These are phyloP conservation scores for Plasmopara muralis DNA, from an alignment of 352 stramenopile genomes.

Conservation along the genomic window DNA sequence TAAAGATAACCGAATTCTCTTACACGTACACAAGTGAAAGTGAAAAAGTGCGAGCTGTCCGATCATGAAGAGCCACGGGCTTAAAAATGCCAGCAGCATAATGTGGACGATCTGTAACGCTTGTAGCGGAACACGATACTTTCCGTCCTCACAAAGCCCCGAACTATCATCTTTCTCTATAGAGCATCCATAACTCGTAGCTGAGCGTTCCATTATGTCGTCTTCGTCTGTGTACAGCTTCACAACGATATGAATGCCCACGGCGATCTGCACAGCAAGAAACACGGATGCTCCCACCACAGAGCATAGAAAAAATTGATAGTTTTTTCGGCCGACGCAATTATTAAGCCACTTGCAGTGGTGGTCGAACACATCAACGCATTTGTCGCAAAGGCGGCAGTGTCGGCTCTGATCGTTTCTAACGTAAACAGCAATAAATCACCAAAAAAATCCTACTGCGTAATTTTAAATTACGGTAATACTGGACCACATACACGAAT, in stretches of 20 bases:
- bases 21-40: slow-evolving; percentile 72
- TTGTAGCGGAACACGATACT: slow-evolving; percentile 48
- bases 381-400: slow-evolving; percentile 96
- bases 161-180: slow-evolving; percentile 32
- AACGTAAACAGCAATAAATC: not conserved
- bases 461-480: not conserved
- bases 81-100: slow-evolving; percentile 57
- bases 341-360: slow-evolving; percentile 98
- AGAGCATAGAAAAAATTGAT: slow-evolving; percentile 69
- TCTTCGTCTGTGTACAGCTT: slow-evolving; percentile 40
- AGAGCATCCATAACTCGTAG: slow-evolving; percentile 60
- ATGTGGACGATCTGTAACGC: slow-evolving; percentile 57
- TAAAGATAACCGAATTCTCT: not conserved
- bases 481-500: slow-evolving; percentile 61
- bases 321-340: slow-evolving; percentile 89
- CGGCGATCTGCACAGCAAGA: slow-evolving; percentile 58
- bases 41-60: slow-evolving; percentile 75
- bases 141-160: slow-evolving; percentile 42
- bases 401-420: slow-evolving; percentile 86
- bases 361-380: slow-evolving; percentile 94
- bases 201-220: slow-evolving; percentile 37
- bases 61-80: slow-evolving; percentile 75
- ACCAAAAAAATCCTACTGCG: not conserved
- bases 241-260: slow-evolving; percentile 58
- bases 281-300: slow-evolving; percentile 60